A percentile compares a stretch with the other conserved stretches of the same genome.
Evolutionary conservation across 192 early-diverging fungal species (phyloP).

Genomic region (Coemansia sp.): DNA sequence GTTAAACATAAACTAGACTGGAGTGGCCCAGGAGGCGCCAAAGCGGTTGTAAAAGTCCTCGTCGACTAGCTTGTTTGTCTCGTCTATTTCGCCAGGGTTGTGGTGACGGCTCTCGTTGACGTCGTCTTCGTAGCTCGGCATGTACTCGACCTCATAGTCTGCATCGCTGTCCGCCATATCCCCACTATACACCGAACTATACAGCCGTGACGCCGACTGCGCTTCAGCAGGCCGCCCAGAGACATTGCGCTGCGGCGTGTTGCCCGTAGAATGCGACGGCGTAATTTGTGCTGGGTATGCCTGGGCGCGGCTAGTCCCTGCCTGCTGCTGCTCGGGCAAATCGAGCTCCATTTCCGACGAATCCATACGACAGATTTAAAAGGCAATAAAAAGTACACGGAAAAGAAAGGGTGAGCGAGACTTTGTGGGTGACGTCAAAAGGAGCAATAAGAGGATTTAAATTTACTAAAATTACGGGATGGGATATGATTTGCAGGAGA

Average conservation of each 20-base stretch:
- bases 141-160: conserved; percentile 5
- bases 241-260: conserved; percentile 35
- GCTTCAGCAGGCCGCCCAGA: neutral
- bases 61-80: conserved; percentile 26
- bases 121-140: neutral
- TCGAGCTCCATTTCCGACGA: conserved; percentile 41
- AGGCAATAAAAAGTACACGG: neutral
- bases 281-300: conserved; percentile 16
- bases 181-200: neutral
- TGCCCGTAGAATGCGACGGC: conserved; percentile 34
- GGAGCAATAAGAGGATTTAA: neutral
- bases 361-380: conserved; percentile 9
- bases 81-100: conserved; percentile 9
- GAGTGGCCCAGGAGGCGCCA: conserved; percentile 31
- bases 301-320: neutral
- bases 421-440: neutral
- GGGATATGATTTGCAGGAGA: neutral
- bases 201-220: neutral
- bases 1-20: neutral
- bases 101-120: neutral
- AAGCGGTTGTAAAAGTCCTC: conserved; percentile 34
- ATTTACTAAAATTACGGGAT: conserved; percentile 5
- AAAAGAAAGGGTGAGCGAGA: neutral
- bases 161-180: neutral
- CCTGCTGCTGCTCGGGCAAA: conserved; percentile 18